Evolutionary conservation across 108 stramenopile species (phyloP), one percentile per base, ranked within the genome.

Genomic region (Cyclotella distinguenda): DNA sequence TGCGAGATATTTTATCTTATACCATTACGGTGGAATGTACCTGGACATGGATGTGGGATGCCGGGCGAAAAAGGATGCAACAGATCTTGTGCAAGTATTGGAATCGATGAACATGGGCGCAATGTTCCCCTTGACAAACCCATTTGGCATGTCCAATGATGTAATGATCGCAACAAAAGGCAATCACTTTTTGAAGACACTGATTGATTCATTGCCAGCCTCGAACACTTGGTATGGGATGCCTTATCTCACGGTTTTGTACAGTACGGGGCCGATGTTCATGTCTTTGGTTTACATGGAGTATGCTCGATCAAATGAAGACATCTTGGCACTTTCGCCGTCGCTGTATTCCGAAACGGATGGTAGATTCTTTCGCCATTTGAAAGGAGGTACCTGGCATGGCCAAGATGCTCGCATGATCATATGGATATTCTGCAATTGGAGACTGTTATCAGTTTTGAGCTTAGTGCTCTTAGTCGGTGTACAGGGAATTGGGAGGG

Each of bases 1-100:
- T 12, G 78, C 79, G 10, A 33, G 82, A 42, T 80, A 74, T 28
- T 66, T 84, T 28, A 65, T 80, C 0, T 33, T 75, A 42, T 60
- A 75, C 52, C 49, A 60, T 34, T 62, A 75, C 33, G 74, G 58
- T 50, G 47, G 58, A n/a, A 44, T 60, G 21, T 59, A 48, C 22
- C 4, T 59, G 46, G 67, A 68, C 39, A 4, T 49, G 6, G 67
- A 50, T 15, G 33, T 66, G 44, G 53, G 53, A 3, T 66, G 65
- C 26, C 65, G 35, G 34, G 3, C 44, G 4, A 44, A 66, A 4
- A 66, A 21, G 55, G 52, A 66, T 38, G 3, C 45, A 8, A 55
- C 15, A 23, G 53, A 54, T 31, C 50, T 66, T 27, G 42, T 66
- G 31, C 30, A 21, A n/a, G 22, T 43, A 1, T 55, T 66, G 51